Evolutionary conservation across 495 filamentous ascomycete genomes (phyloP).

Genomic region (Penicillium diatomitis): DNA sequence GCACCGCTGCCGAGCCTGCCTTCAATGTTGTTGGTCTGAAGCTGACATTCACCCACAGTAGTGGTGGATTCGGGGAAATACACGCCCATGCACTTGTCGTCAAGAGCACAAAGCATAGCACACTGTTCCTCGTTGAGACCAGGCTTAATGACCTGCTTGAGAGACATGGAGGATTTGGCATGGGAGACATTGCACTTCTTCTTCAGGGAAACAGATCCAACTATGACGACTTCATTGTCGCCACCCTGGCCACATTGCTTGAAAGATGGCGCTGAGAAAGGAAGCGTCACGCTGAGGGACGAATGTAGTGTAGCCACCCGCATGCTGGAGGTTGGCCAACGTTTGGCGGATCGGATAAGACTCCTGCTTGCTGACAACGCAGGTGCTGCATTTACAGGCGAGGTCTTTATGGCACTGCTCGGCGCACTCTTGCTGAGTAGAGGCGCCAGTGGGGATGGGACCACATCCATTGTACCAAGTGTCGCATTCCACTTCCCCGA

Average conservation of each 20-base stretch:
- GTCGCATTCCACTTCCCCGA: too few relatives aligned
- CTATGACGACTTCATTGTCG: background rate
- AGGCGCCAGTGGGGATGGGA: too few relatives aligned
- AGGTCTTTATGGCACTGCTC: too few relatives aligned
- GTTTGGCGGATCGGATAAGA: too few relatives aligned
- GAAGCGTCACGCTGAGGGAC: too few relatives aligned
- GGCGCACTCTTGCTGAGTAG: too few relatives aligned
- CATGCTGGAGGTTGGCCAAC: too few relatives aligned
- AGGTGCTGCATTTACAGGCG: too few relatives aligned
- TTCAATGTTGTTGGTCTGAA: background rate
- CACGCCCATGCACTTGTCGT: background rate
- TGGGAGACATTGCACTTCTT: background rate
- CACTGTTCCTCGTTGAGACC: background rate
- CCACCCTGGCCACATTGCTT: background rate
- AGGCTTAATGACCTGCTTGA: background rate
- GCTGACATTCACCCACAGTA: background rate
- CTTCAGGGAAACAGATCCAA: background rate
- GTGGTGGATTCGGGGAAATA: background rate
- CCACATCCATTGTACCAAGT: too few relatives aligned
- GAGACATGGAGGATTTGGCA: background rate
- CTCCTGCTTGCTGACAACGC: too few relatives aligned
- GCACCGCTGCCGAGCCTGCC: too few relatives aligned
- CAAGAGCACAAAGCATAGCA: background rate
- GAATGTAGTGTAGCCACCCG: too few relatives aligned
- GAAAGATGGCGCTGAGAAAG: background rate